Conservation (phyloP, 2,329 filamentous ascomycete species). For the Penicillium sp. region DNA sequence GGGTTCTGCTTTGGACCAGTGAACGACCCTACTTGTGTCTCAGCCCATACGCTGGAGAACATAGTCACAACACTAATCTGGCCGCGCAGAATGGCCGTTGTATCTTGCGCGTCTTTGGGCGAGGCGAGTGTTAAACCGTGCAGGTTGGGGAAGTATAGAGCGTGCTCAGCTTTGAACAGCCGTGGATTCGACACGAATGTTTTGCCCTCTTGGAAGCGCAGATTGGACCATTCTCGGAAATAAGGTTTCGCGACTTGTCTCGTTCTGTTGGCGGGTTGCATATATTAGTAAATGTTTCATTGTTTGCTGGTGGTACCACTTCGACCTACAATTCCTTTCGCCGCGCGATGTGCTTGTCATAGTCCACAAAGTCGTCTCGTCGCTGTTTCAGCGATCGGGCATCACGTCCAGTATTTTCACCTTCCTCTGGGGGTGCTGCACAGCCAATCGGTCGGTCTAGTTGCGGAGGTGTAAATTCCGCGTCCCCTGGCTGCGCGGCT, state of each 20-base stretch:
- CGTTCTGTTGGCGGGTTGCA: conserved; percentile 51
- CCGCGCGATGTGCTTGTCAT: conserved; percentile 75
- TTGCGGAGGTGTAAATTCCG: conserved; percentile 52
- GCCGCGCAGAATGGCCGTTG: conserved; percentile 70
- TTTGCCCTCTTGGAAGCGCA: conserved; percentile 80
- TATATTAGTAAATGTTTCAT: background rate
- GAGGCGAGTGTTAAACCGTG: conserved; percentile 72
- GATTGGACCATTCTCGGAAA: conserved; percentile 91
- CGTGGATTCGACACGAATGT: conserved; percentile 81
- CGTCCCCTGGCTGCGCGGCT: conserved; percentile 29
- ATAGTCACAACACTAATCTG: conserved; percentile 76
- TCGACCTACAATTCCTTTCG: conserved; percentile 68
- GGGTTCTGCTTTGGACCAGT: conserved; percentile 65
- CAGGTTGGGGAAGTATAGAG: conserved; percentile 93
- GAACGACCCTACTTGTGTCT: conserved; percentile 74
- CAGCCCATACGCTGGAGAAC: conserved; percentile 82
- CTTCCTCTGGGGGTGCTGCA: conserved; percentile 66
- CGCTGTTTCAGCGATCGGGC: conserved; percentile 64
- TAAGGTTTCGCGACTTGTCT: conserved; percentile 80
- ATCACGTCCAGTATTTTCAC: conserved; percentile 81
- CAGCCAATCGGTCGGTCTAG: conserved; percentile 78
- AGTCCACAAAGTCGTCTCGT: conserved; percentile 77
- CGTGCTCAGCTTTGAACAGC: conserved; percentile 77
- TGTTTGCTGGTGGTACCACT: background rate
- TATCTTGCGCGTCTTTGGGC: conserved; percentile 59